Conservation (phyloP, 2,329 filamentous ascomycete species). For the Colletotrichum eleusines region DNA sequence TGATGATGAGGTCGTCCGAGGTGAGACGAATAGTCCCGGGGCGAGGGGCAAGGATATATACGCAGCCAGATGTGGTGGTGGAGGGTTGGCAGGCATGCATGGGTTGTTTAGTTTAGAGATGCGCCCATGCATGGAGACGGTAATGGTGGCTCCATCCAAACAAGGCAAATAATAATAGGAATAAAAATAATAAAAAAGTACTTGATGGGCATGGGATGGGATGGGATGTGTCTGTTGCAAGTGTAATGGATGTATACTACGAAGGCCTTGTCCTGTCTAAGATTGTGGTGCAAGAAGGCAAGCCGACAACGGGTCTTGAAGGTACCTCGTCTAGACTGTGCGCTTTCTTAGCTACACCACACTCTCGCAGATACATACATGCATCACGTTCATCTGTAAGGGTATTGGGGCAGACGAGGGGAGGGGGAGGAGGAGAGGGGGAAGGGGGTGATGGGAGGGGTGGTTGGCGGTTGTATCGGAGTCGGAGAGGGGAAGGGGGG, state of each 20-base stretch:
- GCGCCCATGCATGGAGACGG: conserved; percentile 40
- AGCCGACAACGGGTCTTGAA: conserved; percentile 35
- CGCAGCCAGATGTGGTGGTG: conserved; percentile 47
- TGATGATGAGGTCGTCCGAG: conserved; percentile 41
- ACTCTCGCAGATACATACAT: conserved; percentile 20
- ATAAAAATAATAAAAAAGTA: no score
- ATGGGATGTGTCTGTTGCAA: conserved; percentile 30
- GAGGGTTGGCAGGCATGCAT: conserved; percentile 32
- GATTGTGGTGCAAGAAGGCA: conserved; percentile 37
- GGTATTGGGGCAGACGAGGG: conserved; percentile 25
- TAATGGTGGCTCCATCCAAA: conserved; percentile 35
- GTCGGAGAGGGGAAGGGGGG: conserved; percentile 8
- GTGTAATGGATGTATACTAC: conserved; percentile 35
- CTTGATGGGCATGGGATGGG: conserved; percentile 21
- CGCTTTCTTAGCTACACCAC: conserved; percentile 37
- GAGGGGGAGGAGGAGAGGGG: conserved; percentile 3
- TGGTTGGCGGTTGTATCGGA: conserved; percentile 41
- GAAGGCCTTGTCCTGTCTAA: conserved; percentile 30
- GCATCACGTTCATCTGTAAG: conserved; percentile 39
- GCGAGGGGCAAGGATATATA: conserved; percentile 62
- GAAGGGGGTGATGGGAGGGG: conserved; percentile 23
- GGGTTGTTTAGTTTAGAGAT: conserved; percentile 37
- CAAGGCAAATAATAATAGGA: conserved; percentile 9
- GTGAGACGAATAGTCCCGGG: conserved; percentile 49
- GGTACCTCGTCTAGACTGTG: conserved; percentile 33